Evolutionary conservation across 805 yeast species (phyloP).

Genomic region (Starmerella powellii): DNA sequence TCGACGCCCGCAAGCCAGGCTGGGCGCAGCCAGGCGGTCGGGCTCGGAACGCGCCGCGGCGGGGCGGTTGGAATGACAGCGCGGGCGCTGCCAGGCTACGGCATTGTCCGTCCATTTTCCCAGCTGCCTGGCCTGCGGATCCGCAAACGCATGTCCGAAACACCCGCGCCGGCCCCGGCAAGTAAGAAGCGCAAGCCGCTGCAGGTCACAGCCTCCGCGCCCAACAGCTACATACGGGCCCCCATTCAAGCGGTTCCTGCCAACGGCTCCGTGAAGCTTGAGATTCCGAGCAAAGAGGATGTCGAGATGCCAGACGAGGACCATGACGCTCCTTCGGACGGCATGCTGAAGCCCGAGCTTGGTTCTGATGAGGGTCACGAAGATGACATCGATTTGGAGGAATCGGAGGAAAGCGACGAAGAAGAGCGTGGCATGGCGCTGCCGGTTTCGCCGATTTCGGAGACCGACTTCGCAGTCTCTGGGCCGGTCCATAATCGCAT

Average conservation of each 20-base stretch:
- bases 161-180: neutral
- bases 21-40: neutral
- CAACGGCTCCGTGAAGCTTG: neutral
- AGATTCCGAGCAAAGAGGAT: neutral
- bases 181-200: constrained; percentile 1
- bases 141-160: neutral
- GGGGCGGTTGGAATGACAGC: constrained; percentile 1
- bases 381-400: constrained; percentile 1
- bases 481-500: neutral
- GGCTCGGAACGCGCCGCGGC: constrained; percentile 1
- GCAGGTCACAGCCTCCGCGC: constrained; percentile 1
- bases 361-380: neutral
- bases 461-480: neutral
- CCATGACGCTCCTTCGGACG: neutral
- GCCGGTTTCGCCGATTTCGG: neutral
- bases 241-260: neutral
- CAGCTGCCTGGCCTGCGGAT: constrained; percentile 1
- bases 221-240: constrained; percentile 1
- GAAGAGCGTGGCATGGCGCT: neutral
- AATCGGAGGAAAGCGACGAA: neutral
- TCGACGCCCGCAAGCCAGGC: neutral
- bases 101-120: neutral
- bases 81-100: constrained; percentile 1
- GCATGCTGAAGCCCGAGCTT: no score
- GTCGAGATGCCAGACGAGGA: neutral